Evolutionary conservation across 371 early-diverging fungal genomes (phyloP).

Genomic region (Mortierella polycephala): DNA sequence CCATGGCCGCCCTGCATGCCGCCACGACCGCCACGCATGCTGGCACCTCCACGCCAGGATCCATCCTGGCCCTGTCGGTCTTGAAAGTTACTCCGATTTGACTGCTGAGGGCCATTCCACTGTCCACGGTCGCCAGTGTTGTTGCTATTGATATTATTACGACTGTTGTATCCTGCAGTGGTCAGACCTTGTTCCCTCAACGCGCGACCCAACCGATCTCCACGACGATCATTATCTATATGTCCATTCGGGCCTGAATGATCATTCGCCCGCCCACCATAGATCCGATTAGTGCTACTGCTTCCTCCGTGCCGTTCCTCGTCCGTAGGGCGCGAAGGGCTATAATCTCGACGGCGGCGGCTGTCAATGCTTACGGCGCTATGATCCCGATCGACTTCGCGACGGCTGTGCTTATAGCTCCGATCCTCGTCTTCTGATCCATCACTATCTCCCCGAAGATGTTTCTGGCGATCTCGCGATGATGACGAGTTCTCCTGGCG

Average conservation of each 20-base stretch:
- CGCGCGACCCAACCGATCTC: conserved; percentile 13
- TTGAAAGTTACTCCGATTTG: conserved; percentile 20
- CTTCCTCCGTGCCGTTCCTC: conserved; percentile 21
- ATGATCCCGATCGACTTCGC: conserved; percentile 54
- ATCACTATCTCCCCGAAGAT: conserved; percentile 59
- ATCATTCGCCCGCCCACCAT: conserved; percentile 16
- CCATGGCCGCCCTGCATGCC: conserved; percentile 53
- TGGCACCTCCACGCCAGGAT: conserved; percentile 49
- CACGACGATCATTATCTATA: conserved; percentile 33
- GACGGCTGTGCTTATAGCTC: conserved; percentile 79
- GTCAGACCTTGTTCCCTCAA: conserved; percentile 31
- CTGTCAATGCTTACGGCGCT: not conserved
- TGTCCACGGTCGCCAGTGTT: conserved; percentile 16
- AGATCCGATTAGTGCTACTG: no score
- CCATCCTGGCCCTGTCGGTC: conserved; percentile 40
- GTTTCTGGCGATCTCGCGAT: conserved; percentile 20
- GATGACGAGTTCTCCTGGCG: conserved; percentile 3
- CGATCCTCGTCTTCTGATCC: conserved; percentile 77
- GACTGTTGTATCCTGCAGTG: conserved; percentile 39
- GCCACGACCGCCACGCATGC: conserved; percentile 56
- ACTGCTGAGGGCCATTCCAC: conserved; percentile 36
- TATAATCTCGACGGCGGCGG: conserved; percentile 43
- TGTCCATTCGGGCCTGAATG: conserved; percentile 7
- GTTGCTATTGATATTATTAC: conserved; percentile 17
- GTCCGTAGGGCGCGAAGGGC: conserved; percentile 48